phyloP scores from a whole-genome alignment of 176 grass and related monocot species.

The Typha latifolia region DNA sequence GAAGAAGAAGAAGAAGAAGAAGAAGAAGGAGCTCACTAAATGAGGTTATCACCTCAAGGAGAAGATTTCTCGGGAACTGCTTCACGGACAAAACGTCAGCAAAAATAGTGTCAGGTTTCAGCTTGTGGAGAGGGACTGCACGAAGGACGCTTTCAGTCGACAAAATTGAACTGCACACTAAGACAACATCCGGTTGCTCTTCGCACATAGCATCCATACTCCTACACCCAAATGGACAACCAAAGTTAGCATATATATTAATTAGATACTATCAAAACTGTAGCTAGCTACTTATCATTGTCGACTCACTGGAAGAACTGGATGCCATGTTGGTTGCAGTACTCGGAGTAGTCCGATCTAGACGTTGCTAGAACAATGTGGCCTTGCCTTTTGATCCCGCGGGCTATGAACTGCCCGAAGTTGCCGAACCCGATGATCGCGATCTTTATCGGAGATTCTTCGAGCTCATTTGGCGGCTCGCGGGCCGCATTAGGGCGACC shows the following conservation, averaged over 20 bases:
- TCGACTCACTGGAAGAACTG: slow-evolving; percentile 37
- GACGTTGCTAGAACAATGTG: slow-evolving; percentile 52
- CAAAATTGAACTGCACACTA: slow-evolving; percentile 67
- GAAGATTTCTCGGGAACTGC: slow-evolving; percentile 58
- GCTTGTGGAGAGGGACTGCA: slow-evolving; percentile 31
- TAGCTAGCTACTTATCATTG: background rate
- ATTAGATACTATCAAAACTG: too few species aligned
- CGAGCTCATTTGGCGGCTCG: background rate
- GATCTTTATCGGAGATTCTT: slow-evolving; percentile 17
- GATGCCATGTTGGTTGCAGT: slow-evolving; percentile 32
- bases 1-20: too few species aligned
- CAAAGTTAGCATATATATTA: background rate
- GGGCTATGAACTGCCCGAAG: slow-evolving; percentile 56
- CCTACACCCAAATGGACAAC: background rate
- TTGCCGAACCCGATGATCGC: slow-evolving; percentile 58
- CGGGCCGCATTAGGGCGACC: background rate
- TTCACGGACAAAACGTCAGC: slow-evolving; percentile 70
- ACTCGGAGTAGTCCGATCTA: slow-evolving; percentile 48
- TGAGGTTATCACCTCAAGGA: slow-evolving; percentile 40
- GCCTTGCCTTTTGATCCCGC: slow-evolving; percentile 45
- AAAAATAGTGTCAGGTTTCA: slow-evolving; percentile 48
- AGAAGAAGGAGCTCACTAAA: too few species aligned
- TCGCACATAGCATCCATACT: slow-evolving; percentile 46
- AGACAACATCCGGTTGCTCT: slow-evolving; percentile 46
- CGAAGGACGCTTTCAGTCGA: slow-evolving; percentile 48